Percentiles rank a stretch among this genome's conserved stretches.
Evolutionary conservation across 306 rosid genomes (phyloP).

Genomic region (Dalbergia cultrata): DNA sequence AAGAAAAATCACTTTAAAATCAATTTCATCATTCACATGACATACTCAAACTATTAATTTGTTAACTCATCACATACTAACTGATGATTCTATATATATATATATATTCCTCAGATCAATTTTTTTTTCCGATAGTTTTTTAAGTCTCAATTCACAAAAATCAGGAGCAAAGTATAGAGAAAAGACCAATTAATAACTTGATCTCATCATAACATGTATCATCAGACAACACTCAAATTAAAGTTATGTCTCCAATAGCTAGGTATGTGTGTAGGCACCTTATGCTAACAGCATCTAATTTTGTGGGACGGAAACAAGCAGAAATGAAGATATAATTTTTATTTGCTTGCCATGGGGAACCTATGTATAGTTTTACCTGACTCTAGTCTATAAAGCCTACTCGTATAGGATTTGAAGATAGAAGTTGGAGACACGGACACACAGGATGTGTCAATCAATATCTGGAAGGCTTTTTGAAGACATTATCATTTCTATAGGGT

Average conservation of each 20-base stretch:
- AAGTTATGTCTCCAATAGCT: conserved; percentile 27
- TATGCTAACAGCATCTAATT: conserved; percentile 2
- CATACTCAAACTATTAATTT: not conserved
- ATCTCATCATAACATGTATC: not conserved
- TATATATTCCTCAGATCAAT: too few species aligned
- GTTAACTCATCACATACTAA: not conserved
- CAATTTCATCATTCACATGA: not conserved
- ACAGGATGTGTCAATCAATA: conserved; percentile 26
- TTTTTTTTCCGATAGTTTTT: too few species aligned
- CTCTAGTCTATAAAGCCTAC: conserved; percentile 41
- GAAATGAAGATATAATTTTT: conserved; percentile 15
- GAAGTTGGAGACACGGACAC: conserved; percentile 35
- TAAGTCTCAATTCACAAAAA: too few species aligned
- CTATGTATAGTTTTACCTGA: conserved; percentile 6
- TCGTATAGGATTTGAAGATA: conserved; percentile 41
- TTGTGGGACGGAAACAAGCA: conserved; percentile 12
- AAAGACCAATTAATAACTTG: not conserved
- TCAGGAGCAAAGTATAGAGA: too few species aligned
- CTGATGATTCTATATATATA: not conserved
- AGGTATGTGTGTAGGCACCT: conserved; percentile 33
- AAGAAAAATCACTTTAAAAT: not conserved
- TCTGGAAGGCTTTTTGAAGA: not conserved
- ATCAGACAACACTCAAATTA: not conserved
- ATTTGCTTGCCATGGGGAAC: conserved; percentile 32
- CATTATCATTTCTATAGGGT: conserved; percentile 21